Evolutionary conservation across 345 rosid species (phyloP).

Genomic region (Populus davidiana): DNA sequence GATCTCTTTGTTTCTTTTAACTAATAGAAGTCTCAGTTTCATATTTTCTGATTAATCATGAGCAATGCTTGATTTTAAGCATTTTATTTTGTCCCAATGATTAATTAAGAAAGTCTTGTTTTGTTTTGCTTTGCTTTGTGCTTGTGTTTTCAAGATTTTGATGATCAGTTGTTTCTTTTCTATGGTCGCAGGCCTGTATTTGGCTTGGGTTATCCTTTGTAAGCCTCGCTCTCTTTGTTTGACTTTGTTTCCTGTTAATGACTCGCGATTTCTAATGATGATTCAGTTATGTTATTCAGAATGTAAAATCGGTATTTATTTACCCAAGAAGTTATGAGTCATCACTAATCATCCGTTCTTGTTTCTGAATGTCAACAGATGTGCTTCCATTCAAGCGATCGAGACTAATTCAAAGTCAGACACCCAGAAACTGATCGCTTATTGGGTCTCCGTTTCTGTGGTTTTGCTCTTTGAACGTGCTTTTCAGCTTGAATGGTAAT

Average conservation of each 20-base stretch:
- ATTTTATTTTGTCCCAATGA: background rate
- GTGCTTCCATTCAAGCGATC: constrained; percentile 35
- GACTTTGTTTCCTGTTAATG: background rate
- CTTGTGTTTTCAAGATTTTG: background rate
- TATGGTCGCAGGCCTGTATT: constrained; percentile 31
- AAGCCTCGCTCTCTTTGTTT: constrained; percentile 4
- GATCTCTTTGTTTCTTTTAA: background rate
- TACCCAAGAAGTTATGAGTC: background rate
- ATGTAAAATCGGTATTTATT: background rate
- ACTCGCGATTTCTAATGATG: background rate
- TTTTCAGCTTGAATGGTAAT: constrained; percentile 31
- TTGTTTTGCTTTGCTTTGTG: background rate
- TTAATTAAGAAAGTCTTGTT: background rate
- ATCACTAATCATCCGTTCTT: background rate
- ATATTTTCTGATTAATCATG: background rate
- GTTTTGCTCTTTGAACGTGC: constrained; percentile 32
- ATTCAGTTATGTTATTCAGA: background rate
- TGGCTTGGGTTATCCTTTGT: constrained; percentile 40
- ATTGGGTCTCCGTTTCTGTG: constrained; percentile 39
- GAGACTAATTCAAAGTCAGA: constrained; percentile 30
- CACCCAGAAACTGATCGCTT: constrained; percentile 27
- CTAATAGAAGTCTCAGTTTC: background rate
- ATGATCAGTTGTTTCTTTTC: background rate
- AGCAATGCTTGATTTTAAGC: background rate
- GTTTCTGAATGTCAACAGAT: constrained; percentile 14